Evolutionary conservation across 148 eudicot genomes (phyloP), one percentile per base, ranked within the genome.

Genomic region (Dianthus caryophyllus): DNA sequence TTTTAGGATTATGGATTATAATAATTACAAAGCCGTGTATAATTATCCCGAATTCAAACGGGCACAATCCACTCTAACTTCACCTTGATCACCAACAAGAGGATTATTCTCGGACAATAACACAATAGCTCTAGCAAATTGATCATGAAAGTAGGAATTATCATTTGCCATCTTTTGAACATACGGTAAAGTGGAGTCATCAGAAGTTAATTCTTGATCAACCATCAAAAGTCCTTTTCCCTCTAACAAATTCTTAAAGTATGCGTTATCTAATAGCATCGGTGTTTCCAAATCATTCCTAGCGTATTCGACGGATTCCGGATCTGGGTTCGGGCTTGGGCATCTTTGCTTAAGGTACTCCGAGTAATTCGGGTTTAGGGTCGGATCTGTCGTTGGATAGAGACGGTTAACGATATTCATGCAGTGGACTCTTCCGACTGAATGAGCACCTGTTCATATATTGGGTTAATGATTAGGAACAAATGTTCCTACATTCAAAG

Each of bases 381-480:
- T 87, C 3, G 94, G 86, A 68, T 90, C 97, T 1, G 80, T 81
- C 0, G 72, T 72, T 12, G 97, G 97, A 71, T 90, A 90, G n/a
- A 90, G 77, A 31, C 97, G 75, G 30, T 74, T 38, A 0, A 90
- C 91, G 5, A 90, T 65, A 77, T 87, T 87, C 7, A 60, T 20
- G 63, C 97, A 90, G 61, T 87, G 97, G 13, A 83, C 84, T 65
- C 97, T 72, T 12, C 97, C 97, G 1, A 87, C 91, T 0, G 96
- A 90, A 77, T 90, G 96, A 55, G 96, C 96, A 18, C 96, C 96
- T 90, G 73, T 7, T 46, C 30, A 50, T 50, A 9, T 41, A 9
- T 9, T 5, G 44, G 10, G 10, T 41, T 9, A 41, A 9, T 41
- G 10, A 9, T 9, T 6, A 41, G 44, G 5, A 2, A 33, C 8